Conservation (phyloP, 2,329 filamentous ascomycete species). For the Penicillium sp. region DNA sequence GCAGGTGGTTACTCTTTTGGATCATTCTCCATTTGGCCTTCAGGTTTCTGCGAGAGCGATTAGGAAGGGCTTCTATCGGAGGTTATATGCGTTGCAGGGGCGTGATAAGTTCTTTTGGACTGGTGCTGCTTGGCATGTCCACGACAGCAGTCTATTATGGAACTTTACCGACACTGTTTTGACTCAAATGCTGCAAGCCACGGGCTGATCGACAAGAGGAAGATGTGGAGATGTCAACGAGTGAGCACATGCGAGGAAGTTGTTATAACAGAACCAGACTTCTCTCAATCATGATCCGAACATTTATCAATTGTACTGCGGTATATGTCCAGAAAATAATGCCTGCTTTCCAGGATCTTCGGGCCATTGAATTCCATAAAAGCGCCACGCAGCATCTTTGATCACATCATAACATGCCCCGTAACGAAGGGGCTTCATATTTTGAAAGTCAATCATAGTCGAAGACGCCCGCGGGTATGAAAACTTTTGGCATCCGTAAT, state of each 20-base stretch:
- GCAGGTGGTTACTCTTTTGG: background rate
- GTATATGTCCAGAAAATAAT: constrained; percentile 14
- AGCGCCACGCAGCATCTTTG: constrained; percentile 20
- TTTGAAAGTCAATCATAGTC: constrained; percentile 28
- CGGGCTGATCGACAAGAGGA: background rate
- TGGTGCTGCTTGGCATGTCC: constrained; percentile 32
- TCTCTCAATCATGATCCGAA: too few relatives aligned
- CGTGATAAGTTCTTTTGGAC: constrained; percentile 40
- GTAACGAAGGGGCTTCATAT: constrained; percentile 22
- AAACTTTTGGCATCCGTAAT: constrained; percentile 29
- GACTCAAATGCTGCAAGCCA: background rate
- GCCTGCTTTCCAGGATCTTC: constrained; percentile 16
- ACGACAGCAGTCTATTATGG: constrained; percentile 12
- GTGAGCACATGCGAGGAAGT: too few relatives aligned
- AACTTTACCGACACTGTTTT: constrained; percentile 8
- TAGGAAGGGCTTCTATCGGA: constrained; percentile 35
- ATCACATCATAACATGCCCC: constrained; percentile 30
- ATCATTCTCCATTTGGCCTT: constrained; percentile 32
- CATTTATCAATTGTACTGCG: too few relatives aligned
- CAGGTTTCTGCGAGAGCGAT: constrained; percentile 31
- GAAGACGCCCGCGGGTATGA: constrained; percentile 22
- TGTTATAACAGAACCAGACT: too few relatives aligned
- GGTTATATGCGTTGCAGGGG: constrained; percentile 39
- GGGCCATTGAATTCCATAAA: constrained; percentile 16
- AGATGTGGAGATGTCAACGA: background rate